Base-by-base conservation (phyloP, 495 filamentous ascomycete genomes). In the Tetracladium marchalianum region DNA sequence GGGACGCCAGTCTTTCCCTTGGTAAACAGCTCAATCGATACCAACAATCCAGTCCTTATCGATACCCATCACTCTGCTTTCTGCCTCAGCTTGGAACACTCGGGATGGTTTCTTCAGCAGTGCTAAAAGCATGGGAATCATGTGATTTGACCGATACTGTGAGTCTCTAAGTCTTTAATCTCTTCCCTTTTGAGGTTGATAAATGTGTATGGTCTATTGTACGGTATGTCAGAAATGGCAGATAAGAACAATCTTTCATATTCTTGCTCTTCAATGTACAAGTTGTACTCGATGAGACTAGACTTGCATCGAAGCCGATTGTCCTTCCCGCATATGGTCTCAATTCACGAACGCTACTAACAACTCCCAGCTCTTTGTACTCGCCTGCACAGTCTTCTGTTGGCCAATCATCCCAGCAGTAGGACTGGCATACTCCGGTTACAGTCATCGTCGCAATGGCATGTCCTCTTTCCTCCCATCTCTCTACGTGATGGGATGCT, bases 391-490 rank as follows among this genome's bases (percentile, higher is more conserved):
- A 6, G 89, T 87, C 18, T 80, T 96, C 19, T 90, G 95, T 46
- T 68, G 95, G 59, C 78, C 95, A 57, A 96, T 96, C 87, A 90
- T 98, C 64, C 92, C 92, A 5, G 92, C 92, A 47, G 88, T 98
- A 59, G 92, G 70, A 24, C 63, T 72, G 7, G 70, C 60, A 4
- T 73, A 73, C 52, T 67, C 62, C 1, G 66, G 70, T 9, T 72
- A 73, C 44, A 67, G 62, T 15, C 70, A 66, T 16, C 62, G 67
- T 4, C 58, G 59, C 43, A 72, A 66, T 55, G 64, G 64, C 31
- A 62, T 73, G 39, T 63, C 70, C 13, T 66, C 69, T 3, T 68
- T 72, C 55, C 67, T 69, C 40, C 66, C 69, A 12, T 62, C 66
- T 5, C 51, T 74, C 3, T 56, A 72, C 19, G 62, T 64, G 6